Evolutionary conservation across 331 rosid genomes (phyloP).

Genomic region (Ulmus americana): DNA sequence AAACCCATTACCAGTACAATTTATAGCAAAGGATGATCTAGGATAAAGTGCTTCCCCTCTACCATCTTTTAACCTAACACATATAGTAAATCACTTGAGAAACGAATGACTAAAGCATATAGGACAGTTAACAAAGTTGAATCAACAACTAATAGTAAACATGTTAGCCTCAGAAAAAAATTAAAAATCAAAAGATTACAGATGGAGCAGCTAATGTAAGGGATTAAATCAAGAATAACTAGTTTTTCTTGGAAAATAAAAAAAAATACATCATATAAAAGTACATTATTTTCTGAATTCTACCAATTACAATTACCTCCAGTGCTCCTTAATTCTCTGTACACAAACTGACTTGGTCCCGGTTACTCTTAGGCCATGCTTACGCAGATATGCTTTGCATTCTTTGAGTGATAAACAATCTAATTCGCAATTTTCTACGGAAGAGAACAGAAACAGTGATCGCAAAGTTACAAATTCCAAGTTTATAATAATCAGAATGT

Average conservation of each 20-base stretch:
- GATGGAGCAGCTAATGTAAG: not conserved
- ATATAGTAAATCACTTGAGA: not conserved
- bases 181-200: not conserved
- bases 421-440: slow-evolving; percentile 39
- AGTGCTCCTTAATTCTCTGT: slow-evolving; percentile 56
- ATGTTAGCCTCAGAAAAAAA: not conserved
- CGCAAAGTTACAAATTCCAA: not conserved
- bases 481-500: too few relatives aligned
- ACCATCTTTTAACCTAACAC: slow-evolving; percentile 51
- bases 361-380: slow-evolving; percentile 50
- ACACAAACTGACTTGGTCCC: slow-evolving; percentile 57
- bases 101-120: too few relatives aligned
- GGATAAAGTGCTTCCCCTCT: slow-evolving; percentile 52
- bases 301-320: slow-evolving; percentile 39
- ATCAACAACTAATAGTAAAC: not conserved
- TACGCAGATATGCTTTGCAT: slow-evolving; percentile 69
- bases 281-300: not conserved
- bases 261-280: not conserved
- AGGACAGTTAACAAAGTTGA: too few relatives aligned
- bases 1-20: slow-evolving; percentile 54
- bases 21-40: slow-evolving; percentile 50
- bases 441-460: not conserved
- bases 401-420: slow-evolving; percentile 42
- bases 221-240: too few relatives aligned
- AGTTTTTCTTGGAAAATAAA: not conserved